A percentile compares a stretch with the other conserved stretches of the same genome.
phyloP scores from a whole-genome alignment of 306 rosid species.

The Oxytropis ochrocephala region DNA sequence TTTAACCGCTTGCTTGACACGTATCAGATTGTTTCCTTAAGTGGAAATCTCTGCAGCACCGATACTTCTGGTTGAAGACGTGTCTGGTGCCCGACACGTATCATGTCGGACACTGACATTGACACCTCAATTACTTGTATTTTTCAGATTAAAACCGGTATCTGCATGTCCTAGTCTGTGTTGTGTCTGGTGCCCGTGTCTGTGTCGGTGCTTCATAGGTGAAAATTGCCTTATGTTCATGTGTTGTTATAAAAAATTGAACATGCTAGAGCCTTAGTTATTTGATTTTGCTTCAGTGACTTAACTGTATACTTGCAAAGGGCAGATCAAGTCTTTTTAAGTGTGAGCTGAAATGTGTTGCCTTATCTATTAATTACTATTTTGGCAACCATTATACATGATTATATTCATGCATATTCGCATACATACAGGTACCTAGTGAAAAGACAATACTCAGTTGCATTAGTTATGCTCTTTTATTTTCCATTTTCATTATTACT shows the following conservation, averaged over 20 bases:
- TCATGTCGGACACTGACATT: too few species aligned
- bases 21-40: slow-evolving; percentile 8
- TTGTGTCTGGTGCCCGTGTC: too few species aligned
- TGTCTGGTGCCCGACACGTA: too few species aligned
- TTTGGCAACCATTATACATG: not conserved
- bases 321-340: not conserved
- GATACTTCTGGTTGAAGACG: too few species aligned
- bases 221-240: too few species aligned
- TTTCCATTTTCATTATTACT: slow-evolving; percentile 1
- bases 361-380: not conserved
- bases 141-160: too few species aligned
- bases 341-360: not conserved
- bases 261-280: not conserved
- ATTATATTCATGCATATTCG: not conserved
- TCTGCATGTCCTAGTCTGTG: too few species aligned
- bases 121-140: too few species aligned
- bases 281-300: not conserved
- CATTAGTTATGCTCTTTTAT: not conserved
- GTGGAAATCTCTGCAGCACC: too few species aligned
- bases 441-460: not conserved
- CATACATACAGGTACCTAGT: not conserved
- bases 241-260: not conserved
- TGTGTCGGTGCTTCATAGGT: too few species aligned
- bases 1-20: not conserved
- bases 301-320: not conserved